These are phyloP conservation scores for Gymnopilus junonius DNA, from an alignment of 768 basidiomycete species.

Conservation along the genomic window DNA sequence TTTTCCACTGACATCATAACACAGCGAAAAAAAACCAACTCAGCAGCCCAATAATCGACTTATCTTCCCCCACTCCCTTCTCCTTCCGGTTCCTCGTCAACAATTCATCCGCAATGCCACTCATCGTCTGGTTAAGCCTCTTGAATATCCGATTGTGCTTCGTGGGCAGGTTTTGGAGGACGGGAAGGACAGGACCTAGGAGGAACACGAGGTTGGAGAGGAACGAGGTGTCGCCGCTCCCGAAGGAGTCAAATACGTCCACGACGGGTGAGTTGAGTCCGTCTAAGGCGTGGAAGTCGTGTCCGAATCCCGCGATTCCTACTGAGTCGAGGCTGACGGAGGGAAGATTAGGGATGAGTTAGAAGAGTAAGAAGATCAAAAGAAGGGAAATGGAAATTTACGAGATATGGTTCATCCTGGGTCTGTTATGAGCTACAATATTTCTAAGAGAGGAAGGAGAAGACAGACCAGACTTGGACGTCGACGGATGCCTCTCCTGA, in stretches of 20 bases:
- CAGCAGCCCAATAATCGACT: conserved; percentile 44
- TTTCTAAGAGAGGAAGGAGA: conserved; percentile 2
- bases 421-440: too few relatives aligned
- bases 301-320: conserved; percentile 62
- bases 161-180: conserved; percentile 41
- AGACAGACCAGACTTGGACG: conserved; percentile 48
- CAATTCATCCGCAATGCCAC: conserved; percentile 42
- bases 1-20: neutral
- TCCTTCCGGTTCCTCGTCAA: conserved; percentile 40
- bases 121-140: conserved; percentile 38
- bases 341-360: neutral
- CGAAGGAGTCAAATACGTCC: conserved; percentile 43
- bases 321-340: conserved; percentile 61
- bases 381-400: conserved; percentile 19
- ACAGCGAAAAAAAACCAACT: conserved; percentile 22
- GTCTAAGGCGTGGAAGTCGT: conserved; percentile 57
- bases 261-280: conserved; percentile 47
- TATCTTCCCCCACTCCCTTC: conserved; percentile 35
- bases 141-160: conserved; percentile 32
- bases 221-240: conserved; percentile 26
- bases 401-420: conserved; percentile 55
- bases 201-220: conserved; percentile 38
- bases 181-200: conserved; percentile 39
- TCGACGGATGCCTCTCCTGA: conserved; percentile 41
- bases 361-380: neutral